Evolutionary conservation across 352 stramenopile species (phyloP).

Genomic region (Phytopythium delawarense): DNA sequence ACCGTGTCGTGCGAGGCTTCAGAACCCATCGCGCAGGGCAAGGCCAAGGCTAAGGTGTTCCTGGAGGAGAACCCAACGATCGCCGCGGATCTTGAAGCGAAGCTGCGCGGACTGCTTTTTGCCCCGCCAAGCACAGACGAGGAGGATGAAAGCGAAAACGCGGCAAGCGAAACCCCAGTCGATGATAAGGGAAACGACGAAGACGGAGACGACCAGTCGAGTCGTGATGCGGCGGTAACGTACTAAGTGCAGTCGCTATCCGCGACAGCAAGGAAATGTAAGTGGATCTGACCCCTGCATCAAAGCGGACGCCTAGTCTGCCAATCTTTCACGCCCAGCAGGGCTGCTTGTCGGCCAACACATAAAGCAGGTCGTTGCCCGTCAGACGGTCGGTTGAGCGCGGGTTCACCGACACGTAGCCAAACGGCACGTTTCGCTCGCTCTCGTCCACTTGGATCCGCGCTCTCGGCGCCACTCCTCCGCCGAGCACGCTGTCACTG

Average conservation of each 20-base stretch:
- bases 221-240: neutral
- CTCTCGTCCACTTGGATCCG: constrained; percentile 57
- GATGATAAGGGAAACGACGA: constrained; percentile 10
- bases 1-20: neutral
- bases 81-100: constrained; percentile 61
- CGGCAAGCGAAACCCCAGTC: constrained; percentile 1
- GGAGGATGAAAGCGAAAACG: constrained; percentile 8
- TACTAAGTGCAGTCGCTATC: neutral
- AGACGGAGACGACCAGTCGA: neutral
- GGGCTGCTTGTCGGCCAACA: constrained; percentile 78
- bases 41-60: constrained; percentile 80
- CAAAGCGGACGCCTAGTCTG: too few species aligned
- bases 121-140: constrained; percentile 10
- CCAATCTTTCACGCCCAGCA: constrained; percentile 32
- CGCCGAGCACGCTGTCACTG: constrained; percentile 12
- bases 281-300: neutral
- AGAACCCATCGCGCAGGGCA: constrained; percentile 85
- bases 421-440: constrained; percentile 70
- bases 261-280: neutral
- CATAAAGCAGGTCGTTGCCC: constrained; percentile 81
- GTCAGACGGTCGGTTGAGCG: constrained; percentile 68
- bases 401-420: constrained; percentile 84
- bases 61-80: constrained; percentile 72
- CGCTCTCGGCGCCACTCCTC: constrained; percentile 12
- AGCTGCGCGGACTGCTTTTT: constrained; percentile 67